phyloP scores from a whole-genome alignment of 2,329 filamentous ascomycete genomes.

The Arthrinium puccinioides region DNA sequence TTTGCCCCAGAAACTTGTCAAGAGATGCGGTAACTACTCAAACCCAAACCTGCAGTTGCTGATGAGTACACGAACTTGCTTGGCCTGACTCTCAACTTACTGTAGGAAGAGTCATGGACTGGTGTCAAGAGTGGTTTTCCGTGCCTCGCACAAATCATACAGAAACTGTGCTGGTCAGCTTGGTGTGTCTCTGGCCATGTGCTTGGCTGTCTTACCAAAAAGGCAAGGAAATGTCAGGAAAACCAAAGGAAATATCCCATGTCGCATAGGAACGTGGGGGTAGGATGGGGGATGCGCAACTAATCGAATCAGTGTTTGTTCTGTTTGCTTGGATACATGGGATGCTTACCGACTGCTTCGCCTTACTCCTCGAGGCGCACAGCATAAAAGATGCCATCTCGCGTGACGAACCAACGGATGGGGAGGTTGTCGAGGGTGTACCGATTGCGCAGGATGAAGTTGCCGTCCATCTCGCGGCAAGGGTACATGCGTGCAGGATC shows the following conservation, averaged over 20 bases:
- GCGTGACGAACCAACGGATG: conserved; percentile 52
- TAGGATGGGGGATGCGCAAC: neutral
- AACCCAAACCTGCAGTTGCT: no score
- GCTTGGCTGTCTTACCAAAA: no score
- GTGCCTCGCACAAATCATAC: neutral
- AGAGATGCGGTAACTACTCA: no score
- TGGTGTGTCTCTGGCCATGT: no score
- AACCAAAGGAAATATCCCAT: neutral
- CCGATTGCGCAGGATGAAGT: conserved; percentile 52
- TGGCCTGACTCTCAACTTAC: no score
- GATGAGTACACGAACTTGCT: no score
- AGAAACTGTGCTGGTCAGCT: neutral
- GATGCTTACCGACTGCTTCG: neutral
- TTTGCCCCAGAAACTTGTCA: no score
- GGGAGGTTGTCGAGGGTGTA: conserved; percentile 53
- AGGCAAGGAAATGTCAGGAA: neutral
- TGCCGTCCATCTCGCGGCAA: conserved; percentile 52
- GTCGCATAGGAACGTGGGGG: neutral
- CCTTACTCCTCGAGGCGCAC: conserved; percentile 40
- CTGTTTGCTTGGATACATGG: no score
- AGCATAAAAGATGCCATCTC: conserved; percentile 54
- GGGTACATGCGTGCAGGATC: conserved; percentile 55
- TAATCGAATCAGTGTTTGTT: no score
- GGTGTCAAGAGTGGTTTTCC: no score
- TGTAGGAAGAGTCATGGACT: no score